These are phyloP conservation scores for Artemisia annua DNA, from an alignment of 129 eudicot species.

Conservation along the genomic window DNA sequence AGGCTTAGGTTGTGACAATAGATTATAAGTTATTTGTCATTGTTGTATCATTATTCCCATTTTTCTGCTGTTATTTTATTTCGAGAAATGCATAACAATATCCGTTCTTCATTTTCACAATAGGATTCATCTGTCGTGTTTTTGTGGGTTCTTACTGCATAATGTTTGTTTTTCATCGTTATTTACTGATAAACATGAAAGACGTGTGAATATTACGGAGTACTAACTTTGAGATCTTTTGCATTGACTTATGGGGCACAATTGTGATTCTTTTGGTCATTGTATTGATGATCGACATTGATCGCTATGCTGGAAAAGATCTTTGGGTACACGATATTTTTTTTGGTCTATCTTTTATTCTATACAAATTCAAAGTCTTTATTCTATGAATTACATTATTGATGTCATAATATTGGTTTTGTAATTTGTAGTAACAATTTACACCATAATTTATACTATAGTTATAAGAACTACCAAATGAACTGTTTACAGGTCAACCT, in stretches of 20 bases:
- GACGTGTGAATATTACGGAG: too few species aligned
- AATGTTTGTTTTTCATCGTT: neutral
- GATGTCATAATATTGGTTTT: too few species aligned
- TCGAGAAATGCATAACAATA: constrained; percentile 15
- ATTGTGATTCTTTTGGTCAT: constrained; percentile 1
- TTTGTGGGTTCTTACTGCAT: neutral
- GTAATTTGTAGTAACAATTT: too few species aligned
- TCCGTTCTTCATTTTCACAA: neutral
- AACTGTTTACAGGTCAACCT: too few species aligned
- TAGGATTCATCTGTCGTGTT: constrained; percentile 20
- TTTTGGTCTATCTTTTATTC: too few species aligned
- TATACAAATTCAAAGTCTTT: too few species aligned
- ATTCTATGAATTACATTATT: too few species aligned
- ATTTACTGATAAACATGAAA: neutral
- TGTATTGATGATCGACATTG: neutral
- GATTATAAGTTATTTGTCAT: constrained; percentile 15
- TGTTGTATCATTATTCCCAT: constrained; percentile 35
- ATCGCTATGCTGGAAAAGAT: neutral
- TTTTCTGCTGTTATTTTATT: constrained; percentile 10
- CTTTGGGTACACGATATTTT: neutral
- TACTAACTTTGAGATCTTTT: too few species aligned
- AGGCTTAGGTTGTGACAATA: constrained; percentile 38
- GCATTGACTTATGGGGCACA: too few species aligned
- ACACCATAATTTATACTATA: too few species aligned
- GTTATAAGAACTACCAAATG: too few species aligned